A percentile compares a stretch with the other conserved stretches of the same genome.
Evolutionary conservation across 352 stramenopile genomes (phyloP).

Genomic region (Lagenidium giganteum): DNA sequence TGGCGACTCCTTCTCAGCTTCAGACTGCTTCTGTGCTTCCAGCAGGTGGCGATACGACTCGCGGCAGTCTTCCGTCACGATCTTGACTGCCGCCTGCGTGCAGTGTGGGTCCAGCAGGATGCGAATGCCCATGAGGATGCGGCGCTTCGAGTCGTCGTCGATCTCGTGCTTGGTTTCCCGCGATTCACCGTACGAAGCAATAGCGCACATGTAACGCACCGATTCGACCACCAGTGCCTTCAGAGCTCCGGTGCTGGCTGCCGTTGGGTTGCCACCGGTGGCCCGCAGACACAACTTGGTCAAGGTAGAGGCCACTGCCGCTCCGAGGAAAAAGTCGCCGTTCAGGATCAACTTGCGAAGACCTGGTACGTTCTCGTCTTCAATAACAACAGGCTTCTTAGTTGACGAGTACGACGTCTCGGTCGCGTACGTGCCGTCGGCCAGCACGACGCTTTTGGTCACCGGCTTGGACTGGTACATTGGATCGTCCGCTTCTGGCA

Average conservation of each 20-base stretch:
- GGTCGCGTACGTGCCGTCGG: constrained; percentile 99
- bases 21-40: constrained; percentile 65
- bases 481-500: constrained; percentile 10
- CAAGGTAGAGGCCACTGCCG: constrained; percentile 89
- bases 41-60: constrained; percentile 71
- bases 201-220: constrained; percentile 67
- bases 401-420: constrained; percentile 89
- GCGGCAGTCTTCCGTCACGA: constrained; percentile 82
- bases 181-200: constrained; percentile 67
- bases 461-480: constrained; percentile 86
- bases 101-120: constrained; percentile 91
- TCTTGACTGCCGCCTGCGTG: constrained; percentile 51
- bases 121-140: constrained; percentile 93
- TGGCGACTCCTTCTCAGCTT: constrained; percentile 49
- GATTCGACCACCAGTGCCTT: constrained; percentile 74
- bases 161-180: constrained; percentile 82
- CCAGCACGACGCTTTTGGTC: constrained; percentile 98
- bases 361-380: constrained; percentile 61
- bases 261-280: constrained; percentile 46
- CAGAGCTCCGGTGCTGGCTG: constrained; percentile 33
- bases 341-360: constrained; percentile 88
- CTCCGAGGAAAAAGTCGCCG: constrained; percentile 97
- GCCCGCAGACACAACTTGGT: constrained; percentile 96
- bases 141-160: constrained; percentile 93
- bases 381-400: constrained; percentile 30